Conservation (phyloP, 805 yeast genomes). For the Candida ficus region DNA sequence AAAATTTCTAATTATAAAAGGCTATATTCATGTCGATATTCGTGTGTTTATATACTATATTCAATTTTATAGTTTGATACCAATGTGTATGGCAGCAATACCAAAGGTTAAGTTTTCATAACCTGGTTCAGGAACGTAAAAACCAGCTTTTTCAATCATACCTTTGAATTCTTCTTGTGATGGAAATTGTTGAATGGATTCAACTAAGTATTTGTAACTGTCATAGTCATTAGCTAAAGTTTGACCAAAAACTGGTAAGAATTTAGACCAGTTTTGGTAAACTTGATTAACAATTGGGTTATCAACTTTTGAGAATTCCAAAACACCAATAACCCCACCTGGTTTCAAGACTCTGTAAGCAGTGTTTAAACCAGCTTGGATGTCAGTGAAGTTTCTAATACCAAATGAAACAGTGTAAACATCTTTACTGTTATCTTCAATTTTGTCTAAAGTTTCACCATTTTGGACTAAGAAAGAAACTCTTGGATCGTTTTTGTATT, state of each 20-base stretch:
- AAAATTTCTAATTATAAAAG: background rate
- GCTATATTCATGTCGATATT: background rate
- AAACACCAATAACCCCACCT: conserved; percentile 95
- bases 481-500: conserved; percentile 47
- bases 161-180: conserved; percentile 82
- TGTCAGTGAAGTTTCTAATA: conserved; percentile 91
- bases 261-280: conserved; percentile 84
- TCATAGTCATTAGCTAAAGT: conserved; percentile 92
- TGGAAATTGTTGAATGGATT: conserved; percentile 89
- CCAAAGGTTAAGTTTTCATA: conserved; percentile 94
- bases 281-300: conserved; percentile 67
- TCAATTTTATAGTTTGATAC: conserved; percentile 64
- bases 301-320: conserved; percentile 90
- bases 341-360: conserved; percentile 95
- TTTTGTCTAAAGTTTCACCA: conserved; percentile 82
- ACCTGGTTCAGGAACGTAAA: conserved; percentile 83
- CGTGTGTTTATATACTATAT: background rate
- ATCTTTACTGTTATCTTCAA: conserved; percentile 85
- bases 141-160: conserved; percentile 95
- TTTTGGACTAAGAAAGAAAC: conserved; percentile 83
- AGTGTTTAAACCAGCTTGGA: conserved; percentile 90
- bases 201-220: conserved; percentile 93
- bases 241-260: conserved; percentile 93
- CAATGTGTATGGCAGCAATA: conserved; percentile 92
- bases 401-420: conserved; percentile 97